Evolutionary conservation across 2,329 filamentous ascomycete species (phyloP).

Genomic region (Trichophyton benhamiae): DNA sequence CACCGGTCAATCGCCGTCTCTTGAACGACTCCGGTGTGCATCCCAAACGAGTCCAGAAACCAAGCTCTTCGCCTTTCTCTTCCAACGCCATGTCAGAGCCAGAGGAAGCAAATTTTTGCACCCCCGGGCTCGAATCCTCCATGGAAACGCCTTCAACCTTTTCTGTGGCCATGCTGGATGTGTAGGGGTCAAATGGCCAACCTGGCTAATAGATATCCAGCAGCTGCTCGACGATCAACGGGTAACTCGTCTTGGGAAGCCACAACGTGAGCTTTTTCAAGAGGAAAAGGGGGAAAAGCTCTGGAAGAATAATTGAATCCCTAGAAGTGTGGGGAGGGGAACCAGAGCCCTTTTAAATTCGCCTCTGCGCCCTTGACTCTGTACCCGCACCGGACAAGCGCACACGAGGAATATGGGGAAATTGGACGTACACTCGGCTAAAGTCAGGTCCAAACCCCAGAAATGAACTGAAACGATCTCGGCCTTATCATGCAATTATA

Average conservation of each 20-base stretch:
- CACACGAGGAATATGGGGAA: not conserved
- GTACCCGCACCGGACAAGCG: not conserved
- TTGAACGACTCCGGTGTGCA: conserved; percentile 30
- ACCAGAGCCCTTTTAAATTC: conserved; percentile 3
- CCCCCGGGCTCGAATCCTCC: not conserved
- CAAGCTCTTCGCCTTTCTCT: conserved; percentile 7
- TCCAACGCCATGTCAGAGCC: not conserved
- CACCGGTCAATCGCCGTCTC: conserved; percentile 16
- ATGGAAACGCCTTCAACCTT: not conserved
- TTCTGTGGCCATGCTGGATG: not conserved
- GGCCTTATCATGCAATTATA: not conserved
- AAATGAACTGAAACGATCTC: not conserved
- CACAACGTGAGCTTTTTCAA: too few species aligned
- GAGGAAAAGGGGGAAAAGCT: not conserved
- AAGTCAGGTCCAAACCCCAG: not conserved
- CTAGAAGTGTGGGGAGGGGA: not conserved
- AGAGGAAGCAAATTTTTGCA: not conserved
- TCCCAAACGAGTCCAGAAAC: conserved; percentile 29
- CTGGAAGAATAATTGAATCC: not conserved
- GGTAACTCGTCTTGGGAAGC: not conserved
- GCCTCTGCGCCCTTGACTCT: not conserved
- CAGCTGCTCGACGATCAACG: not conserved
- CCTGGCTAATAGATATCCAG: not conserved
- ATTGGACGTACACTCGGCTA: not conserved
- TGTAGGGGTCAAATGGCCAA: not conserved